Base-by-base conservation (phyloP, 2,329 filamentous ascomycete genomes). In the Aspergillus oerlinghausenensis region DNA sequence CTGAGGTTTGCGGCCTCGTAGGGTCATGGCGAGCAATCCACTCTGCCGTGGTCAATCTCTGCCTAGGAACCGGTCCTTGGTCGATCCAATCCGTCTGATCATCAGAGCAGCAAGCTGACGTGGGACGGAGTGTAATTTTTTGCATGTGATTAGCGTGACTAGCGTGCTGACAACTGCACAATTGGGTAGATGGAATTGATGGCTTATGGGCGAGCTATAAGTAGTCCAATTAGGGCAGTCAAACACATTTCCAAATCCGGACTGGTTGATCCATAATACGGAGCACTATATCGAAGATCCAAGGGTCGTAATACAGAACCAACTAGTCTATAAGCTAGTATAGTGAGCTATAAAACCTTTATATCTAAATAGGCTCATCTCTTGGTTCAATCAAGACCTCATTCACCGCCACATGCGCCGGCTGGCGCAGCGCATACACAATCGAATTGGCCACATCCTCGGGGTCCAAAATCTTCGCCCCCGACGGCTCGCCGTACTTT, bases 341-440 rank as follows among this genome's bases (percentile, higher is more conserved):
- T 9, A 19, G 14, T 19, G 28, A 42, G 17, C 17, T 43, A 19
- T 29, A 42, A 35, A 23, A 49, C 25, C 21, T 3, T 1, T 28
- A 45, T 19, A 9, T 45, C 60, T 68, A 90, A 59, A 89, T 89
- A 10, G 88, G 88, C 75, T 90, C 88, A 63, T 90, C 88, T 49
- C 88, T 77, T 14, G 88, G 88, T 77, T 91, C 88, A 69, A 93
- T 88, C 70, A 93, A 70, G 3, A 93, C 81, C 77, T 93, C 89
- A 63, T 93, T 93, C 1, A 93, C 86, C 43, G 88, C 84, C 47
- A 92, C 88, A 74, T 92, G 86, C 54, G 83, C 79, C 0, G 89
- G 88, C 77, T 92, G 88, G 58, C 82, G 82, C 19, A 93, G 76
- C 1, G 89, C 89, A 72, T 87, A 92, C 3, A 92, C 79, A 66